These are phyloP conservation scores for Helichrysum umbraculigerum DNA, from an alignment of 129 eudicot species.

Conservation along the genomic window DNA sequence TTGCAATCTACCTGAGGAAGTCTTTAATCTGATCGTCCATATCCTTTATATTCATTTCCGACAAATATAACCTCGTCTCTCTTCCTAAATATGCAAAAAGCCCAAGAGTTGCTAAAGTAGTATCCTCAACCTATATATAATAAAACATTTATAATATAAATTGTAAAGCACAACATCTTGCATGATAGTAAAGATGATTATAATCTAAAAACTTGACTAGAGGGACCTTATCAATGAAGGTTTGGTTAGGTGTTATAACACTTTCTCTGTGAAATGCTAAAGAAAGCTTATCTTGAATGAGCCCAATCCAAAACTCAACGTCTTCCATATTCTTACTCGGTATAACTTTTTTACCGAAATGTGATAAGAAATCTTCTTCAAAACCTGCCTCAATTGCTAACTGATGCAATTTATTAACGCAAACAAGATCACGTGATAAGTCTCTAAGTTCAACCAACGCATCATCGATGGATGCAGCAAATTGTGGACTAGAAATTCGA, in stretches of 20 bases:
- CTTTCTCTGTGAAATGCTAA: slow-evolving; percentile 62
- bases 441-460: slow-evolving; percentile 48
- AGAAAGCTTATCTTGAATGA: slow-evolving; percentile 52
- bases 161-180: not conserved
- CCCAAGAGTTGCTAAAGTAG: slow-evolving; percentile 59
- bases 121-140: slow-evolving; percentile 40
- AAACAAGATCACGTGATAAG: slow-evolving; percentile 50
- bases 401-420: slow-evolving; percentile 52
- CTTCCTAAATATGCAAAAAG: slow-evolving; percentile 72
- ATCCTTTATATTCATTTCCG: slow-evolving; percentile 51
- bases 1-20: slow-evolving; percentile 50
- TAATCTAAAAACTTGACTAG: not conserved
- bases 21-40: slow-evolving; percentile 54
- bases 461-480: slow-evolving; percentile 40
- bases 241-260: slow-evolving; percentile 42
- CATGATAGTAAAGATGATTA: not conserved
- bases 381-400: slow-evolving; percentile 68
- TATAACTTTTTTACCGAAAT: slow-evolving; percentile 64
- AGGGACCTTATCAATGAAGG: slow-evolving; percentile 42
- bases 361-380: slow-evolving; percentile 60
- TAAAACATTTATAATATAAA: not conserved
- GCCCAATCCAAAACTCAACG: slow-evolving; percentile 68
- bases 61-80: slow-evolving; percentile 59
- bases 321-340: slow-evolving; percentile 54
- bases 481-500: slow-evolving; percentile 42